These are phyloP conservation scores for Saccharomycopsis schoenii DNA, from an alignment of 805 yeast genomes.

Conservation along the genomic window DNA sequence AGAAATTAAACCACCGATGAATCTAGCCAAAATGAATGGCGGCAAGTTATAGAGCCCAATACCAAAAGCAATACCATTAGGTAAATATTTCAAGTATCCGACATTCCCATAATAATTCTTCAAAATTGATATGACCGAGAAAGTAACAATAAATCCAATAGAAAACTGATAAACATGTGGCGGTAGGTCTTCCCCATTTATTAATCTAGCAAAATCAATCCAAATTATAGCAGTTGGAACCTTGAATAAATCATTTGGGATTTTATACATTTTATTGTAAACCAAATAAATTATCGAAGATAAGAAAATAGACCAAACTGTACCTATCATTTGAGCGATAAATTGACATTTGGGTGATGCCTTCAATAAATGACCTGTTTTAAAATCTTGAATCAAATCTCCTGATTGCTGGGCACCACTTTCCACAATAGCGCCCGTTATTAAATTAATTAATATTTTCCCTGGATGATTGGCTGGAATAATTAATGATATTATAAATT, in stretches of 20 bases:
- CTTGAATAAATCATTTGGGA: constrained; percentile 74
- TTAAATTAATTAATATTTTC: constrained; percentile 70
- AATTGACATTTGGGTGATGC: constrained; percentile 93
- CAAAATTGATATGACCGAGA: constrained; percentile 58
- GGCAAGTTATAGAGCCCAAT: constrained; percentile 94
- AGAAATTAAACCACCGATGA: constrained; percentile 73
- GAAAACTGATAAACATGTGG: constrained; percentile 59
- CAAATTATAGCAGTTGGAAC: constrained; percentile 94
- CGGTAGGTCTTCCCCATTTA: constrained; percentile 86
- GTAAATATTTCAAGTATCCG: constrained; percentile 43
- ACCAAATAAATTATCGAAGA: constrained; percentile 76
- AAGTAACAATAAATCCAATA: constrained; percentile 50
- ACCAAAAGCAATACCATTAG: constrained; percentile 96
- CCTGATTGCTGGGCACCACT: constrained; percentile 99
- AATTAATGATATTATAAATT: constrained; percentile 72
- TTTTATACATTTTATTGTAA: constrained; percentile 72
- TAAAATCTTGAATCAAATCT: constrained; percentile 93
- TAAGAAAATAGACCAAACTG: constrained; percentile 70
- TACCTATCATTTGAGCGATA: constrained; percentile 80
- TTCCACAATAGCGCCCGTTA: constrained; percentile 96
- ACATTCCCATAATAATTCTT: constrained; percentile 39
- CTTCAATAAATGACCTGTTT: constrained; percentile 85
- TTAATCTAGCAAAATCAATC: constrained; percentile 92
- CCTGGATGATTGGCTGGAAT: constrained; percentile 71
- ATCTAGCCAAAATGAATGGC: constrained; percentile 85